Evolutionary conservation across 192 early-diverging fungal species (phyloP).

Genomic region (Helicostylum pulchrum): DNA sequence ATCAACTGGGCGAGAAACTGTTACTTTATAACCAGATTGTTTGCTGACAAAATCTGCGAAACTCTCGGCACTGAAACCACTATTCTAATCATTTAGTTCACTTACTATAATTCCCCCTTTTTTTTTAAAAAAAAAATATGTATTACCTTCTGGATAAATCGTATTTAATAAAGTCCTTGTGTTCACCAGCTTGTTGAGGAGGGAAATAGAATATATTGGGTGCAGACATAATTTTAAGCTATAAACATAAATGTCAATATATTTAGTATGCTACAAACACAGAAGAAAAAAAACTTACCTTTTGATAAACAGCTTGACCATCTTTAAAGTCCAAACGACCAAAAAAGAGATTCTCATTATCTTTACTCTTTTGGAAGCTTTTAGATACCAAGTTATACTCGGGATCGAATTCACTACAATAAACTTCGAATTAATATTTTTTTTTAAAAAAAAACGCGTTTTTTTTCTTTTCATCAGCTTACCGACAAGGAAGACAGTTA

Average conservation of each 20-base stretch:
- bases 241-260: slow-evolving; percentile 12
- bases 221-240: slow-evolving; percentile 55
- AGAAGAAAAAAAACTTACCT: slow-evolving; percentile 37
- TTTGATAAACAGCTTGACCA: slow-evolving; percentile 59
- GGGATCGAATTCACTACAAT: slow-evolving; percentile 61
- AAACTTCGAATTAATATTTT: background rate
- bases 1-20: slow-evolving; percentile 57
- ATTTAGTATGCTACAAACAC: slow-evolving; percentile 1
- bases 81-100: slow-evolving; percentile 7
- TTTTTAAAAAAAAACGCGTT: background rate
- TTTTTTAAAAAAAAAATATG: no score
- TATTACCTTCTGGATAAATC: slow-evolving; percentile 45
- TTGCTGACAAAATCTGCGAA: slow-evolving; percentile 56
- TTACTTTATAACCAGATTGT: slow-evolving; percentile 34
- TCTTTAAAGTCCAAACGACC: slow-evolving; percentile 63
- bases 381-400: slow-evolving; percentile 62
- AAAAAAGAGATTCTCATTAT: slow-evolving; percentile 53
- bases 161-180: slow-evolving; percentile 50
- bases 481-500: slow-evolving; percentile 75
- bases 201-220: slow-evolving; percentile 67
- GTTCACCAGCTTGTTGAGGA: slow-evolving; percentile 49
- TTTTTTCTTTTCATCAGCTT: slow-evolving; percentile 18
- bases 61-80: slow-evolving; percentile 62
- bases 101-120: no score
- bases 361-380: slow-evolving; percentile 43